These are phyloP conservation scores for Pseudogymnoascus sp. DNA, from an alignment of 2,329 filamentous ascomycete species.

Conservation along the genomic window DNA sequence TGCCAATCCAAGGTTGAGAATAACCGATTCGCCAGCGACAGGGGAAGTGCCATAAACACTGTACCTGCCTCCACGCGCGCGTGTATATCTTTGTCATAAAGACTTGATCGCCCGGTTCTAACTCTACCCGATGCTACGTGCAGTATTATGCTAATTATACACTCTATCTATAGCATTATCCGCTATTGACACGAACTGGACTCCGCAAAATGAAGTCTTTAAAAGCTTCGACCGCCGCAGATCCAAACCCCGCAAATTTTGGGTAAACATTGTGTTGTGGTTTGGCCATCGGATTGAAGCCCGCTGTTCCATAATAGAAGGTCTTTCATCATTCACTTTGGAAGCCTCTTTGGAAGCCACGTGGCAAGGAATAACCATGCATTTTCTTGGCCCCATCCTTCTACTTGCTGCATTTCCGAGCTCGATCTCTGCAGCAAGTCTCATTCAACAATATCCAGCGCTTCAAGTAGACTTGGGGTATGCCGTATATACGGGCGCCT, in stretches of 20 bases:
- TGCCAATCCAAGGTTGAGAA: background rate
- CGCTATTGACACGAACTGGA: background rate
- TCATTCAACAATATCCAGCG: background rate
- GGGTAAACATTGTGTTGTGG: background rate
- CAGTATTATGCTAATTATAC: background rate
- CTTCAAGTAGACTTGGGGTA: conserved; percentile 41
- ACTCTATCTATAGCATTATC: background rate
- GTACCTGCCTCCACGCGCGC: background rate
- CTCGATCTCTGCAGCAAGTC: background rate
- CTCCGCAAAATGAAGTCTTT: background rate
- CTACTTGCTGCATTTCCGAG: background rate
- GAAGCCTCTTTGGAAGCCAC: background rate
- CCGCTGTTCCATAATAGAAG: too few relatives aligned
- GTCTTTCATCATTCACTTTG: too few relatives aligned
- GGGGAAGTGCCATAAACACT: background rate
- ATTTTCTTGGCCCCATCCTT: background rate
- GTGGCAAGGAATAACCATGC: background rate
- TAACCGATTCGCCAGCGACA: background rate
- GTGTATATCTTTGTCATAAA: background rate
- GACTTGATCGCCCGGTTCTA: background rate
- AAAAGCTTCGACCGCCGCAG: background rate
- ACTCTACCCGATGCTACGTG: background rate
- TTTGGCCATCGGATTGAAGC: too few relatives aligned
- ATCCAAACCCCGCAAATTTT: background rate
- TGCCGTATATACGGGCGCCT: conserved; percentile 39